Base-by-base conservation (phyloP, 2,329 filamentous ascomycete species). In the Didymella pinodella region DNA sequence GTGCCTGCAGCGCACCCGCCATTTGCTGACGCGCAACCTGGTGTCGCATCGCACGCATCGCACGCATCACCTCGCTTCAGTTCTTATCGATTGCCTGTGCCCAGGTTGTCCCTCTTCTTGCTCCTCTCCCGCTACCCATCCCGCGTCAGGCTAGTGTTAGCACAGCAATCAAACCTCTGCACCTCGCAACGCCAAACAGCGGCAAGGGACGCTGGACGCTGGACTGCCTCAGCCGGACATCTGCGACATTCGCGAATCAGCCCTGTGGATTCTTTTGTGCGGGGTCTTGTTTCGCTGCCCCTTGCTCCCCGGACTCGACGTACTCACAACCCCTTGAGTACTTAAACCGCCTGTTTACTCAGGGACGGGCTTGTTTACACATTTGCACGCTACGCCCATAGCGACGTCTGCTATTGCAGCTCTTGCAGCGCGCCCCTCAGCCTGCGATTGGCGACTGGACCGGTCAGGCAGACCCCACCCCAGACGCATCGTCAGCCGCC, bases 191-290 rank as follows among this genome's bases (percentile, higher is more conserved):
- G 41, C 49, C 58, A 52, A 47, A 54, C 48, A 49, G 40, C 56
- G 48, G 52, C 59, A 59, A 62, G 59, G 62, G 48, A 54, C 48
- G 48, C 26, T 32, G 25, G 43, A 43, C 48, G 22, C 57, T 51
- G 41, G 40, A 48, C 52, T 62, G 62, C 57, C 64, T 60, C 68
- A 66, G 63, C 63, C 64, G 59, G 60, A 58, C 32, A 50, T 40
- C 52, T 63, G 61, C 57, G 59, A 58, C 64, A 65, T 43, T 64
- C 63, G 63, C 68, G 64, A 73, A 72, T 70, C 68, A 73, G 54
- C 56, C 59, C 46, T 61, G 48, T 47, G 36, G 36, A 41, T 48
- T 16, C 48, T 59, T n/a, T 53, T 38, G 32, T 48, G 46, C 43
- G 51, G 36, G 18, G 18, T 22, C 11, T 36, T 16, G 32, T n/a